Percentiles rank a stretch among this genome's conserved stretches.
Evolutionary conservation across 805 yeast genomes (phyloP).

Genomic region (Ogataea salicorniae): DNA sequence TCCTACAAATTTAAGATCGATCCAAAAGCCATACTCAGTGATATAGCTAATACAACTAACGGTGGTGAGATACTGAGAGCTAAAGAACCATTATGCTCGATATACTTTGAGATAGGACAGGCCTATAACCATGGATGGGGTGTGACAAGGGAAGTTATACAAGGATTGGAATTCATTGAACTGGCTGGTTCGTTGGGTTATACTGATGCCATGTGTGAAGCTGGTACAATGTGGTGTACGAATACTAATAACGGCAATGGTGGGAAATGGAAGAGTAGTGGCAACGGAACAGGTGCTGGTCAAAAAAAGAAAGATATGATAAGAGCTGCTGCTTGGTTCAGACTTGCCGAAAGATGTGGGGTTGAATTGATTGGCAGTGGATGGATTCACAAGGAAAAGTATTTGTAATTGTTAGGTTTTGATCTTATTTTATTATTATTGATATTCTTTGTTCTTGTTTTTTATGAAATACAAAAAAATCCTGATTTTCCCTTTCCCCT

Average conservation of each 20-base stretch:
- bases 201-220: slow-evolving; percentile 60
- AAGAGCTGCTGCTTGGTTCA: slow-evolving; percentile 66
- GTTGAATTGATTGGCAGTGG: slow-evolving; percentile 58
- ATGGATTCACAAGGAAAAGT: slow-evolving; percentile 73
- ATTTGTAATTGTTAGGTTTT: slow-evolving; percentile 18
- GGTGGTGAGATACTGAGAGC: background rate
- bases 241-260: slow-evolving; percentile 13
- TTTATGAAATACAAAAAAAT: background rate
- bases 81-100: slow-evolving; percentile 15
- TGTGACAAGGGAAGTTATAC: slow-evolving; percentile 42
- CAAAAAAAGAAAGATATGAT: slow-evolving; percentile 50
- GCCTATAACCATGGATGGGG: slow-evolving; percentile 57
- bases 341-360: slow-evolving; percentile 61
- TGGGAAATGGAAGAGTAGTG: slow-evolving; percentile 34
- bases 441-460: background rate
- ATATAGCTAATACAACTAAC: background rate
- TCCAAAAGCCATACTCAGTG: slow-evolving; percentile 32
- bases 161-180: slow-evolving; percentile 56
- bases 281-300: no score
- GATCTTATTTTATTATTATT: background rate
- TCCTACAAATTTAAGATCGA: slow-evolving; percentile 23
- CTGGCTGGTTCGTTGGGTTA: slow-evolving; percentile 65
- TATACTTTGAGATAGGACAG: slow-evolving; percentile 53
- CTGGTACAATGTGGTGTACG: slow-evolving; percentile 60
- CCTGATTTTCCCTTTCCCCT: background rate